Percentiles rank a stretch among this genome's conserved stretches.
These are phyloP conservation scores for Fusarium vanettenii DNA, from an alignment of 2,329 filamentous ascomycete genomes.

Conservation along the genomic window DNA sequence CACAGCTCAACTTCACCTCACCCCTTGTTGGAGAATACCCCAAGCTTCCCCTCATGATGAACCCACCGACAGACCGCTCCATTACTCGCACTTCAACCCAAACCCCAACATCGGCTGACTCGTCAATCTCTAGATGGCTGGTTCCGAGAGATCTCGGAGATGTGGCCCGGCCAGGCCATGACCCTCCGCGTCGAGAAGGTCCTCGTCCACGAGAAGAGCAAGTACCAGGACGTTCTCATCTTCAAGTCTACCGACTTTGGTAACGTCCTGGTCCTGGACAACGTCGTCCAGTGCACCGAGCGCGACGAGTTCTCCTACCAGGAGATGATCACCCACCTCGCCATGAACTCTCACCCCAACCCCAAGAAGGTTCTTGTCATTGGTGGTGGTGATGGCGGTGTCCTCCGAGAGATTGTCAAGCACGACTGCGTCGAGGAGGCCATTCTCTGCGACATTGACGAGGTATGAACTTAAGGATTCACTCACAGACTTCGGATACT, in stretches of 20 bases:
- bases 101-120: conserved; percentile 19
- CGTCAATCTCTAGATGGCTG: conserved; percentile 81
- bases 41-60: not conserved
- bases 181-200: conserved; percentile 98
- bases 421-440: conserved; percentile 97
- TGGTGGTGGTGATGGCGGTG: conserved; percentile 95
- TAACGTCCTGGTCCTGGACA: conserved; percentile 96
- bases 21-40: not conserved
- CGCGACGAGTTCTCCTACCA: conserved; percentile 99
- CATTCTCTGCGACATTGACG: conserved; percentile 97
- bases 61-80: not conserved
- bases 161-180: conserved; percentile 99
- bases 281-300: conserved; percentile 99
- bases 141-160: conserved; percentile 98
- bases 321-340: conserved; percentile 99
- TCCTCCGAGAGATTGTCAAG: conserved; percentile 98
- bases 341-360: conserved; percentile 98
- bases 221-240: conserved; percentile 99
- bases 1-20: not conserved
- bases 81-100: not conserved
- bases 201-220: conserved; percentile 98
- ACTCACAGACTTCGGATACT: not conserved
- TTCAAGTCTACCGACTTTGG: conserved; percentile 99
- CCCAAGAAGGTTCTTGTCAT: conserved; percentile 99
- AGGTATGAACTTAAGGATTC: conserved; percentile 63